Evolutionary conservation across 495 filamentous ascomycete species (phyloP), one percentile per base, ranked within the genome.

Genomic region (Staphylotrichum tortipilum): DNA sequence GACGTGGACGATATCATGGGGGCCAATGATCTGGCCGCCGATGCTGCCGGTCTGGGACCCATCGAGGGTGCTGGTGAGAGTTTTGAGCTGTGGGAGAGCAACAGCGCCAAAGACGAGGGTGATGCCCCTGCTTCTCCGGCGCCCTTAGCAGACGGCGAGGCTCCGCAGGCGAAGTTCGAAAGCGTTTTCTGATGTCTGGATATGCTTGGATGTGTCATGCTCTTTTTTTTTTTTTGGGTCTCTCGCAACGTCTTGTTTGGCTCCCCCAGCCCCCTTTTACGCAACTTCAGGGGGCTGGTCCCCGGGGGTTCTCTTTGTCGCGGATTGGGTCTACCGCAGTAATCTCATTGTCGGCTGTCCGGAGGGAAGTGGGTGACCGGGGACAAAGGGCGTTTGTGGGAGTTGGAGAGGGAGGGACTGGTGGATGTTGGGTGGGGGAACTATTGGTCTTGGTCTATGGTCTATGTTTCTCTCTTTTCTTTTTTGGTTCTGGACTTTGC

Each of bases 41-140:
- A 66, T 38, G 74, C 75, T 0, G 72, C 68, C 3, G 50, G 73
- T 9, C 61, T 79, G 21, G 64, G 72, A 35, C 75, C 75, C 4
- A 65, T 79, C 15, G 75, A 77, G 37, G 74, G 72, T 21, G 69
- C 74, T 0, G 74, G 68, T 29, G 73, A 75, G 50, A 71, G 63
- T 50, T 79, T 78, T 59, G 77, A 83, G 63, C 71, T 85, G 22
- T 84, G 79, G 80, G 81, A 84, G 66, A 83, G 78, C 59, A 74
- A 67, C 31, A 81, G 76, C 55, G 73, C 77, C 17, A 77, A 76
- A 46, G 79, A 76, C 33, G 77, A 72, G 43, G 50, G 51, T 10
- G 64, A 64, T 26, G 53, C 50, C 7, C 53, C 58, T 1, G 29
- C 61, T 3, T 63, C 64, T 19, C 62, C 62, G 0, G 44, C 40